Evolutionary conservation across 2,329 filamentous ascomycete genomes (phyloP), one percentile per base, ranked within the genome.

Genomic region (Microcera coccophila): DNA sequence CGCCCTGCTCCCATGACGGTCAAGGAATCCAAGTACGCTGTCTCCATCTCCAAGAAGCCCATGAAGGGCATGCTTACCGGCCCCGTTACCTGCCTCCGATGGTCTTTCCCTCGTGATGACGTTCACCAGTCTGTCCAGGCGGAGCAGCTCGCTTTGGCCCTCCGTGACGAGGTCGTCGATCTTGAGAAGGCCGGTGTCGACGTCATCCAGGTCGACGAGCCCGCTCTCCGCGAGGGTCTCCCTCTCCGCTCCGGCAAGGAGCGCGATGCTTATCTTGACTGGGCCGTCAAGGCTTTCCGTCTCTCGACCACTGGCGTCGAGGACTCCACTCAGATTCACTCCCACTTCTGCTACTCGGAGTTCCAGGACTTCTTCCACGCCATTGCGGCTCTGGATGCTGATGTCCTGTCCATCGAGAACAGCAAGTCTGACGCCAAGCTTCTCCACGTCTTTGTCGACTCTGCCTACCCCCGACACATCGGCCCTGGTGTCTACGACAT

Each of bases 321-420:
- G 74, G 89, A 98, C 72, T 87, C 85, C 46, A 98, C 93, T 58
- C 93, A 98, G 81, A 96, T 98, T 71, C 93, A 98, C 85, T 96
- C 90, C 53, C 93, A 98, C 81, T 98, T 98, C 87, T 98, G 93
- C 74, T 98, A 98, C 85, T 97, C 93, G 40, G 93, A 98, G 81
- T 98, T 98, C 88, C 93, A 98, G 78, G 93, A 98, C 80, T 98
- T 98, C 82, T 98, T 98, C 90, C 89, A 97, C 75, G 93, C 93
- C 74, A 98, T 98, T 62, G 89, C 93, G 55, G 91, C 93, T 49
- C 85, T 98, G 54, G 93, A 98, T 68, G 91, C 93, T 52, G 93
- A 98, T 73, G 93, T 98, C 53, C 84, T 98, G 63, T 95, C 88
- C 66, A 98, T 98, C 62, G 93, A 98, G 85, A 98, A 98, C 88